Conservation (phyloP, 2,329 filamentous ascomycete genomes). For the Fusarium chlamydosporum region DNA sequence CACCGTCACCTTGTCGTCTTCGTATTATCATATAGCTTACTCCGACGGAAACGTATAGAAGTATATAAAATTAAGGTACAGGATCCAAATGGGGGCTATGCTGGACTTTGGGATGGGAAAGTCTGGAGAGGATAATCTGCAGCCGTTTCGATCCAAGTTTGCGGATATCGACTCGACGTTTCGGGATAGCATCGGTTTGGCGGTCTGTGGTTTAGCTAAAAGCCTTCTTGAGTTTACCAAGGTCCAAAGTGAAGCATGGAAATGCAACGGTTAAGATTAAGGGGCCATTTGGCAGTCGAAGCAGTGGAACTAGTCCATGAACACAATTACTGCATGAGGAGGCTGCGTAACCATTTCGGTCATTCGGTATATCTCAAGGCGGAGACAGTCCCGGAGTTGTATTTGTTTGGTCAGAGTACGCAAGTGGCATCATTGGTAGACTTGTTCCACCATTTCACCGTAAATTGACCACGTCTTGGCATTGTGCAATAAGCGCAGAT, state of each 20-base stretch:
- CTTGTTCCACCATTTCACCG: not conserved
- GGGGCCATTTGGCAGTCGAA: not conserved
- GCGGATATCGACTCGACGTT: constrained; percentile 34
- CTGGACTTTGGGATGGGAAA: not conserved
- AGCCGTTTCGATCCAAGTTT: constrained; percentile 35
- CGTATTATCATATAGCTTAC: too few species aligned
- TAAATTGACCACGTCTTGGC: not conserved
- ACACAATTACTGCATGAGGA: not conserved
- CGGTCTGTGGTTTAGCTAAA: too few species aligned
- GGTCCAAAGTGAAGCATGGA: not conserved
- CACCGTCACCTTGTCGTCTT: too few species aligned
- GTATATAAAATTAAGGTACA: not conserved
- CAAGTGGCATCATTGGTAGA: not conserved
- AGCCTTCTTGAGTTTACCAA: too few species aligned
- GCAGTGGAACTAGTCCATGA: not conserved
- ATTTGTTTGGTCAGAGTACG: constrained; percentile 3
- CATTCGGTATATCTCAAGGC: not conserved
- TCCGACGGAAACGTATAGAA: too few species aligned
- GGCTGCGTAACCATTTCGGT: constrained; percentile 1
- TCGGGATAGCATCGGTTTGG: constrained; percentile 28
- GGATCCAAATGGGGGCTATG: not conserved
- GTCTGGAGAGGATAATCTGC: constrained; percentile 1
- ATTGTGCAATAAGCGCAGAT: not conserved
- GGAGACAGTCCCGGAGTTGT: not conserved
- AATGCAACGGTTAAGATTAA: not conserved